These are phyloP conservation scores for Cystoderma amianthinum DNA, from an alignment of 768 basidiomycete genomes.

Conservation along the genomic window DNA sequence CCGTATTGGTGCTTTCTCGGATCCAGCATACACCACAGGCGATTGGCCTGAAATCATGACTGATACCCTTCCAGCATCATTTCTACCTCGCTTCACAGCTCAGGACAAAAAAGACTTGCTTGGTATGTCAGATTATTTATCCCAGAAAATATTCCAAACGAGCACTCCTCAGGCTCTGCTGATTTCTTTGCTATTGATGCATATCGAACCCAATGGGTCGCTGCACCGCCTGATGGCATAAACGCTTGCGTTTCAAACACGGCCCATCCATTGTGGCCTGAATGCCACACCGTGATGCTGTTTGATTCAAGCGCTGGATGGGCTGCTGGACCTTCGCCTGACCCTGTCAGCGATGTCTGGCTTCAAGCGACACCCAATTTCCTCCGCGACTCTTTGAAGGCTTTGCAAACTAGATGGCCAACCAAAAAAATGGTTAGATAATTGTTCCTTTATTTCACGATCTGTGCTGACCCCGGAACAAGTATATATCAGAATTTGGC, in stretches of 20 bases:
- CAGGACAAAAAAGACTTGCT: constrained; percentile 36
- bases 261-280: constrained; percentile 45
- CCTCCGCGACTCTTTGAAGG: constrained; percentile 23
- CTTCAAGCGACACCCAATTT: constrained; percentile 36
- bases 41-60: constrained; percentile 47
- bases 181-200: constrained; percentile 50
- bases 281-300: constrained; percentile 30
- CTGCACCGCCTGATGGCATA: constrained; percentile 36
- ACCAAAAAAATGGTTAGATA: constrained; percentile 36
- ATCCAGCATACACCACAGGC: constrained; percentile 43
- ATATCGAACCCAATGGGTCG: constrained; percentile 31
- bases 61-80: constrained; percentile 36
- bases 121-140: constrained; percentile 14
- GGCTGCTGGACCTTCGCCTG: constrained; percentile 38
- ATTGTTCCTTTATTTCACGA: neutral
- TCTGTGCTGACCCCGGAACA: neutral
- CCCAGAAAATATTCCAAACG: neutral
- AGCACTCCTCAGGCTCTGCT: constrained; percentile 27
- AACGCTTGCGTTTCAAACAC: constrained; percentile 33
- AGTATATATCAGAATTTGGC: constrained; percentile 47
- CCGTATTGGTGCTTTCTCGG: constrained; percentile 40
- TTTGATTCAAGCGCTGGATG: constrained; percentile 39
- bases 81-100: constrained; percentile 40
- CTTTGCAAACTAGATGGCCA: constrained; percentile 33
- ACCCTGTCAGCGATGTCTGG: constrained; percentile 33